A percentile compares a stretch with the other conserved stretches of the same genome.
These are phyloP conservation scores for Kalmusia sp. DNA, from an alignment of 2,329 filamentous ascomycete genomes.

Conservation along the genomic window DNA sequence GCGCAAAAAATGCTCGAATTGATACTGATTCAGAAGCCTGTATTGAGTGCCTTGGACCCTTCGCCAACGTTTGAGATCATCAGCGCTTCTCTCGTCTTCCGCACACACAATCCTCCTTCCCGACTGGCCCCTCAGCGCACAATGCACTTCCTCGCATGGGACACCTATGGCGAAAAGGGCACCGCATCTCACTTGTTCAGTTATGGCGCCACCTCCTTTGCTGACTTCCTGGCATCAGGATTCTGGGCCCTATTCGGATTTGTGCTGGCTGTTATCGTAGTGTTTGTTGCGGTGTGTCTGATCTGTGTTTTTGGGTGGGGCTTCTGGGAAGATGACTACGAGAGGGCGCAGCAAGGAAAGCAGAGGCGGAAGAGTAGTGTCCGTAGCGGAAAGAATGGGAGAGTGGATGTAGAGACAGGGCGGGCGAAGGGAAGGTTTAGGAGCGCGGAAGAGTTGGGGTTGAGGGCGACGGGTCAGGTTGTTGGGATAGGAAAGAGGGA, in stretches of 20 bases:
- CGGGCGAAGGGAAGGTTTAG: slow-evolving; percentile 27
- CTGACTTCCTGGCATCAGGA: slow-evolving; percentile 29
- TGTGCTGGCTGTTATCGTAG: slow-evolving; percentile 25
- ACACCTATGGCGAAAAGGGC: slow-evolving; percentile 36
- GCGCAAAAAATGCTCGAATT: slow-evolving; percentile 39
- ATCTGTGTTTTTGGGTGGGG: slow-evolving; percentile 34
- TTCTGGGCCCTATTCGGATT: slow-evolving; percentile 35
- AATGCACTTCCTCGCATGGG: slow-evolving; percentile 41
- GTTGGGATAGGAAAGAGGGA: slow-evolving; percentile 44
- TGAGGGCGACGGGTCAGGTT: slow-evolving; percentile 26
- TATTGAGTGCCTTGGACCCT: slow-evolving; percentile 29
- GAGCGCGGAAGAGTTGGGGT: slow-evolving; percentile 36
- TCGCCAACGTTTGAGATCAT: slow-evolving; percentile 32
- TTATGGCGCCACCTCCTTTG: slow-evolving; percentile 15
- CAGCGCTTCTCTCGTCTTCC: slow-evolving; percentile 21
- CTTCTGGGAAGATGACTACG: slow-evolving; percentile 35
- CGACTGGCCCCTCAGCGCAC: slow-evolving; percentile 9
- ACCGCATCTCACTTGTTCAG: slow-evolving; percentile 28
- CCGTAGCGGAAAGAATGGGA: slow-evolving; percentile 13
- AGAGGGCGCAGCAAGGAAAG: slow-evolving; percentile 35
- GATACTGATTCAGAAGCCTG: slow-evolving; percentile 30
- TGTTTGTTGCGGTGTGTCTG: slow-evolving; percentile 35
- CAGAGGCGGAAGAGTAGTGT: slow-evolving; percentile 12
- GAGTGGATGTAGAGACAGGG: slow-evolving; percentile 29
- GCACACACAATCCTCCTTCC: slow-evolving; percentile 10